Base-by-base conservation (phyloP, 2,329 filamentous ascomycete species). In the Paecilomyces formosus region DNA sequence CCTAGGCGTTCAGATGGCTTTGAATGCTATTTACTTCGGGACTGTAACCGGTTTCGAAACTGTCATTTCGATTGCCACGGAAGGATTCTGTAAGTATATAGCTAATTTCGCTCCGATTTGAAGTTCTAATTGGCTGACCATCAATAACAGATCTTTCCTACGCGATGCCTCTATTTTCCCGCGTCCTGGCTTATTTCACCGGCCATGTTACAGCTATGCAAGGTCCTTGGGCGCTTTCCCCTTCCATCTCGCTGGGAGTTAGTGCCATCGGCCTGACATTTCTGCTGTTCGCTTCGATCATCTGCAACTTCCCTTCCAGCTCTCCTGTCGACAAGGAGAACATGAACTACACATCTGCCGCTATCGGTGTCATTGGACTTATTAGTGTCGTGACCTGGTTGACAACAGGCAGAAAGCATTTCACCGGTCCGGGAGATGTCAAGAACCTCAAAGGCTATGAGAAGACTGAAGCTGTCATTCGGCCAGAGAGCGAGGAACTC, bases 281-380 rank as follows among this genome's bases (percentile, higher is more conserved):
- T 63, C 69, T 85, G 3, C 65, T 81, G 1, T 85, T 85, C 57
- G 78, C 79, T 2, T 78, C 77, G 26, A 79, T 84, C 56, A 81
- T 81, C 0, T 83, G 84, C 65, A 85, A 84, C 58, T 81, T 85
- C 58, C 82, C 83, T 0, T 77, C 74, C 0, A 65, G 75, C 0
- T 76, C 68, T 6, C 83, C 82, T 0, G 81, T 85, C n/a, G 74
- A 71, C 1, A 74, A 74, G 33, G 75, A 81, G 26, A 82, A 81
- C 35, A 85, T 85, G 82, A 85, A 84, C 59, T 84, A 84, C 62
- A 84, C 81, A 0, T 79, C 76, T 22, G 82, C 82, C 0, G 82
- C 82, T 0, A 78, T 84, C 30, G 82, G 82, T 0, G 72, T 81
- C 1, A 79, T 84, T 45, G 82, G 79, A 66, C 60, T 83, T 4